Conservation (phyloP, 2,329 filamentous ascomycete genomes). For the Botrytis hyacinthi region DNA sequence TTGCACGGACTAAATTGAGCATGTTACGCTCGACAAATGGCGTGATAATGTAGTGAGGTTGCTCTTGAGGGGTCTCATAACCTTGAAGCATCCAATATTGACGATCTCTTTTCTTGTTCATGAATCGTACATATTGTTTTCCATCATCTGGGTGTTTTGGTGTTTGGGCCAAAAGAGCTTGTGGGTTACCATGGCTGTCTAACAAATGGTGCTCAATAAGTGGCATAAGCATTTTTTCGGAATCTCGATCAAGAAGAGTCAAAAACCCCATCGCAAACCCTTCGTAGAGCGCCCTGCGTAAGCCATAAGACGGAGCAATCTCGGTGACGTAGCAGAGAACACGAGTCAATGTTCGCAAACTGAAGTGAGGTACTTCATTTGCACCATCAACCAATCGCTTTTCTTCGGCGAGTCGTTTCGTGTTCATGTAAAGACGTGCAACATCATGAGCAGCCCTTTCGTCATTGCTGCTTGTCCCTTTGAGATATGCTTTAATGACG, state of each 20-base stretch:
- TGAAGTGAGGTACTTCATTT: conserved; percentile 95
- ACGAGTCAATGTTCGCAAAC: conserved; percentile 87
- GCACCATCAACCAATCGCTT: conserved; percentile 91
- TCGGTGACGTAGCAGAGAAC: conserved; percentile 85
- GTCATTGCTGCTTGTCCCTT: conserved; percentile 66
- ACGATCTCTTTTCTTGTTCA: conserved; percentile 58
- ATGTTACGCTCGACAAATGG: conserved; percentile 93
- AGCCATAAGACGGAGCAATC: conserved; percentile 77
- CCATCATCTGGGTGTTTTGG: conserved; percentile 76
- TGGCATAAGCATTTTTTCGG: conserved; percentile 74
- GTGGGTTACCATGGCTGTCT: conserved; percentile 64
- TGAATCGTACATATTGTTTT: conserved; percentile 75
- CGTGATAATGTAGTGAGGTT: conserved; percentile 93
- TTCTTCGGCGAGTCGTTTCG: conserved; percentile 75
- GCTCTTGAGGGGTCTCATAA: conserved; percentile 60
- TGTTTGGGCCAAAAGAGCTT: conserved; percentile 72
- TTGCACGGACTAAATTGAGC: conserved; percentile 88
- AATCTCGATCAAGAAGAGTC: conserved; percentile 79
- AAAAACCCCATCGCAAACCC: conserved; percentile 98
- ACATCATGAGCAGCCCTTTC: conserved; percentile 76
- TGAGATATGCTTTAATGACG: conserved; percentile 87
- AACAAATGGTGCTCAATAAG: conserved; percentile 80
- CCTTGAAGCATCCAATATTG: conserved; percentile 92
- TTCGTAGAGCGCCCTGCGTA: conserved; percentile 85
- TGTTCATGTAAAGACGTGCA: conserved; percentile 81